Evolutionary conservation across 441 rosid species (phyloP).

Genomic region (Populus trichocarpa): DNA sequence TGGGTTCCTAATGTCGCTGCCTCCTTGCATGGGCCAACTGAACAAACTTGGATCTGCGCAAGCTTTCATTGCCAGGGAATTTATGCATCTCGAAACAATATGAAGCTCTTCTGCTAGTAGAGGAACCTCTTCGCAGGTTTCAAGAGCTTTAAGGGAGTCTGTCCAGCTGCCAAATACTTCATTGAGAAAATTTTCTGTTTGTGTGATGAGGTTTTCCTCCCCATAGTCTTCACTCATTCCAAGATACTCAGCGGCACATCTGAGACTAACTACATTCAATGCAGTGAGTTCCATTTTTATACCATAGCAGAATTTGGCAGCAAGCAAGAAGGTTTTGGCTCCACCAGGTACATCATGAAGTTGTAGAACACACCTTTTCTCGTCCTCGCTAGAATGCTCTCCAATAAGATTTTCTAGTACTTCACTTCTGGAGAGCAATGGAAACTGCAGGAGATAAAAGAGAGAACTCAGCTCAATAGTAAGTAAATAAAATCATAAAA

Average conservation of each 20-base stretch:
- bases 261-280: slow-evolving; percentile 53
- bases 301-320: slow-evolving; percentile 85
- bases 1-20: slow-evolving; percentile 22
- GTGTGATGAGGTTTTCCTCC: slow-evolving; percentile 65
- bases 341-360: slow-evolving; percentile 83
- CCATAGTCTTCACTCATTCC: slow-evolving; percentile 72
- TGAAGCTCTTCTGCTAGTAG: slow-evolving; percentile 61
- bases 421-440: slow-evolving; percentile 80
- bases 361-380: slow-evolving; percentile 41
- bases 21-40: slow-evolving; percentile 61
- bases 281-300: slow-evolving; percentile 66
- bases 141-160: slow-evolving; percentile 72
- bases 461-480: not conserved
- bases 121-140: slow-evolving; percentile 60
- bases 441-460: slow-evolving; percentile 51
- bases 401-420: slow-evolving; percentile 52
- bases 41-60: slow-evolving; percentile 65
- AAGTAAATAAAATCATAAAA: not conserved
- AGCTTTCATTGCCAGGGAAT: slow-evolving; percentile 75
- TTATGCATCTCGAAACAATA: slow-evolving; percentile 74
- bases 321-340: slow-evolving; percentile 62
- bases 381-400: slow-evolving; percentile 33
- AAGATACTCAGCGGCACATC: slow-evolving; percentile 90
- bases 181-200: slow-evolving; percentile 62
- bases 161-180: slow-evolving; percentile 65